Evolutionary conservation across 345 rosid genomes (phyloP).

Genomic region (Populus simonii): DNA sequence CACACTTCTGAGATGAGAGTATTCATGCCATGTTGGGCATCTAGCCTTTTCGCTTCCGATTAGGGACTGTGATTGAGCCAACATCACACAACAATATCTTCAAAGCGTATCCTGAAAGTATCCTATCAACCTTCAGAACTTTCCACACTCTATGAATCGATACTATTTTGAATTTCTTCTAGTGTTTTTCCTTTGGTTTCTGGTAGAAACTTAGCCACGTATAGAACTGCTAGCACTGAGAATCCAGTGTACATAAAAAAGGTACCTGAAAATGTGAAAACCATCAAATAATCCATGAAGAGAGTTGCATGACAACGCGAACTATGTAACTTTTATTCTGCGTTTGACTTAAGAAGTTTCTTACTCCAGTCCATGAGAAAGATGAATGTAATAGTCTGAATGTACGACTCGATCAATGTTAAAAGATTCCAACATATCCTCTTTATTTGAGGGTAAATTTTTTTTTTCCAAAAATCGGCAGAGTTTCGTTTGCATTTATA

Average conservation of each 20-base stretch:
- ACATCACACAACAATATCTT: not conserved
- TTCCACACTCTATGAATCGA: constrained; percentile 40
- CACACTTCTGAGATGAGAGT: too few relatives aligned
- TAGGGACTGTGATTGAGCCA: not conserved
- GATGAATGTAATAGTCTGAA: too few relatives aligned
- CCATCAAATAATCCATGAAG: not conserved
- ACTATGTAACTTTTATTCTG: not conserved
- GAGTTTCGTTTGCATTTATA: too few relatives aligned
- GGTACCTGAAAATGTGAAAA: constrained; percentile 54
- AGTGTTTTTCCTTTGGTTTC: constrained; percentile 94
- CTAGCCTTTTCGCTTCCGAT: not conserved
- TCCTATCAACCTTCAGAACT: not conserved
- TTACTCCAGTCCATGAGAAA: constrained; percentile 75
- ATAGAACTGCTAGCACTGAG: constrained; percentile 54
- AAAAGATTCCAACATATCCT: too few relatives aligned
- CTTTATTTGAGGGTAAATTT: too few relatives aligned
- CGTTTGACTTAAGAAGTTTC: not conserved
- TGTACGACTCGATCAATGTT: too few relatives aligned
- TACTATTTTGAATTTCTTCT: constrained; percentile 77
- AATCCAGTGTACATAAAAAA: constrained; percentile 66
- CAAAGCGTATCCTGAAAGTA: not conserved
- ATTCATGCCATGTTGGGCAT: not conserved
- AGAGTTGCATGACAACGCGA: not conserved
- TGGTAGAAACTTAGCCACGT: constrained; percentile 74
- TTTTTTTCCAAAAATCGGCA: too few relatives aligned